These are phyloP conservation scores for Amaranthus tricolor DNA, from an alignment of 179 eudicot genomes.

Conservation along the genomic window DNA sequence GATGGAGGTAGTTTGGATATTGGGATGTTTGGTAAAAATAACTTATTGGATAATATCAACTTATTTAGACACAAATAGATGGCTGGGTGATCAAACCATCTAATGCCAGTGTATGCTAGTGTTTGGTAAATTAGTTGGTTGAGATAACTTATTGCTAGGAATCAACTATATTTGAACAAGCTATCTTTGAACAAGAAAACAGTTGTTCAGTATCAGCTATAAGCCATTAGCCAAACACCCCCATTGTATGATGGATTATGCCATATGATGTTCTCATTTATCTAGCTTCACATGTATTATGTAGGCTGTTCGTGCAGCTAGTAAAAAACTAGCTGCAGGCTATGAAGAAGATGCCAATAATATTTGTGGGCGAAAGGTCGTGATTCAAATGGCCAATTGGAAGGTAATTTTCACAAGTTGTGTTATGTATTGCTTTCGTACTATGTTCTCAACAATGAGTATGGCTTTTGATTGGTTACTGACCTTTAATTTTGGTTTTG, in stretches of 20 bases:
- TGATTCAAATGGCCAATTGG: constrained; percentile 47
- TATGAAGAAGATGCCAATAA: constrained; percentile 48
- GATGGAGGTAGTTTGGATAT: background rate
- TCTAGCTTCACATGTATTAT: constrained; percentile 6
- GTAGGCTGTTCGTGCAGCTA: constrained; percentile 61
- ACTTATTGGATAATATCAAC: too few species aligned
- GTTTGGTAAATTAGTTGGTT: too few species aligned
- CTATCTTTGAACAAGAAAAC: too few species aligned
- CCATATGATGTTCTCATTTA: constrained; percentile 8
- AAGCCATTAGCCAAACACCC: too few species aligned
- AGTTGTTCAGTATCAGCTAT: too few species aligned
- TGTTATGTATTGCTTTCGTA: constrained; percentile 3
- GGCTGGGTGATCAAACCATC: too few species aligned
- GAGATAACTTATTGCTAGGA: too few species aligned
- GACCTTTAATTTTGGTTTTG: background rate
- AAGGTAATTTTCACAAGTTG: constrained; percentile 39
- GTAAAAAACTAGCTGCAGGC: constrained; percentile 44
- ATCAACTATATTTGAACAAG: too few species aligned
- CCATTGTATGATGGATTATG: constrained; percentile 10
- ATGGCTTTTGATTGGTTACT: background rate
- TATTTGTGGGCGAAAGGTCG: constrained; percentile 48
- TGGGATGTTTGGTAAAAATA: too few species aligned
- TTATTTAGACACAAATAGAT: too few species aligned
- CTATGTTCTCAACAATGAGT: background rate
- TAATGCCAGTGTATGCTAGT: too few species aligned